phyloP scores from a whole-genome alignment of 306 rosid species.

The Morella rubra region DNA sequence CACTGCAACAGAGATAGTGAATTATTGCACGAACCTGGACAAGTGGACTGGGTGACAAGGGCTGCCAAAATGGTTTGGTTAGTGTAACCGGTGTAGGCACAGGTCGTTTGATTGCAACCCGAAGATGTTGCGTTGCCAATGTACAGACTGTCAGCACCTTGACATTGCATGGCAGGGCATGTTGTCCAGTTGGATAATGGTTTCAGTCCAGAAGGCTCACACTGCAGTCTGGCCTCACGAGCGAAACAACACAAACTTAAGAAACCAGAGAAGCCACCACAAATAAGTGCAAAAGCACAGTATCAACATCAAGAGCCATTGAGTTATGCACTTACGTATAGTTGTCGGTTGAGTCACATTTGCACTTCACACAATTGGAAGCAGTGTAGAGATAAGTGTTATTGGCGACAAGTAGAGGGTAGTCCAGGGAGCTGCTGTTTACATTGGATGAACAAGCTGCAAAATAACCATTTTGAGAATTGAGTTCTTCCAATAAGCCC shows the following conservation, averaged over 20 bases:
- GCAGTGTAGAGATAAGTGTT: slow-evolving; percentile 60
- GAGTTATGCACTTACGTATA: slow-evolving; percentile 42
- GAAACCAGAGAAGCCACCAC: background rate
- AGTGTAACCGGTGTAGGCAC: slow-evolving; percentile 68
- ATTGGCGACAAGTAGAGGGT: slow-evolving; percentile 57
- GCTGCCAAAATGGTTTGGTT: slow-evolving; percentile 32
- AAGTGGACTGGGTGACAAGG: slow-evolving; percentile 36
- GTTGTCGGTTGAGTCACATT: slow-evolving; percentile 39
- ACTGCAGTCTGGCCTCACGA: slow-evolving; percentile 47
- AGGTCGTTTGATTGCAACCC: slow-evolving; percentile 44
- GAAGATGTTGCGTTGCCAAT: slow-evolving; percentile 42
- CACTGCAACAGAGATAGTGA: background rate
- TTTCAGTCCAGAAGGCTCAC: slow-evolving; percentile 49
- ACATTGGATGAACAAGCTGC: slow-evolving; percentile 70
- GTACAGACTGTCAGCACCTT: slow-evolving; percentile 9
- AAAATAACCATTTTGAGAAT: background rate
- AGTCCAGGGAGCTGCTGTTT: slow-evolving; percentile 42
- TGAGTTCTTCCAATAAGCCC: background rate
- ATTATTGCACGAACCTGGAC: slow-evolving; percentile 55
- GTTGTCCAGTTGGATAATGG: slow-evolving; percentile 38
- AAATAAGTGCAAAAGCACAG: background rate
- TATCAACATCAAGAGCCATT: background rate
- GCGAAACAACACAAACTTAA: background rate
- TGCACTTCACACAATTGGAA: slow-evolving; percentile 64
- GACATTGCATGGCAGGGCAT: slow-evolving; percentile 60